These are phyloP conservation scores for Triticum turgidum DNA, from an alignment of 176 grass and related monocot genomes.

Conservation along the genomic window DNA sequence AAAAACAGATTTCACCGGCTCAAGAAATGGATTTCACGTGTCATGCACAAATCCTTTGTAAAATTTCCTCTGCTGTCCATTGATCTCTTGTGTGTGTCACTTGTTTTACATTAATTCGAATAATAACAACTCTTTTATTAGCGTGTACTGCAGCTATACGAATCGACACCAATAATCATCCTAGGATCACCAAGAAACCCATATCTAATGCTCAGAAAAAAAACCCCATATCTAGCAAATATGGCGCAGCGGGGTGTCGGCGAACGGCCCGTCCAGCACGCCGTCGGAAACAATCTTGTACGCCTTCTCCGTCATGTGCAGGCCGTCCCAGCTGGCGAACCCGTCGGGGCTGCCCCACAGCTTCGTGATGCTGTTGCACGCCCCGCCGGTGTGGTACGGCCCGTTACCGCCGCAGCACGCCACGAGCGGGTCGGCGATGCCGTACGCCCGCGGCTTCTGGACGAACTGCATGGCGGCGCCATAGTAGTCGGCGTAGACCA, in stretches of 20 bases:
- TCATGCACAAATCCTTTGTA: too few species aligned
- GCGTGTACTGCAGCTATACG: too few species aligned
- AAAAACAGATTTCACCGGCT: too few species aligned
- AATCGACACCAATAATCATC: too few species aligned
- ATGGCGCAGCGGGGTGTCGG: not conserved
- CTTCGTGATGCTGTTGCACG: not conserved
- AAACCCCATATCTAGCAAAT: not conserved
- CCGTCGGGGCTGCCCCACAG: not conserved
- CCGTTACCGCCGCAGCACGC: not conserved
- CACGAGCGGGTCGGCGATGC: constrained; percentile 11
- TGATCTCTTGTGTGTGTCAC: too few species aligned
- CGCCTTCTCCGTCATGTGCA: constrained; percentile 17
- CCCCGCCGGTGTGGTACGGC: not conserved
- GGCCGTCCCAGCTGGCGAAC: constrained; percentile 6
- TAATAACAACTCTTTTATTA: too few species aligned
- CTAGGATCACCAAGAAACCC: too few species aligned
- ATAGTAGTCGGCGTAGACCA: constrained; percentile 12
- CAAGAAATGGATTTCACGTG: too few species aligned
- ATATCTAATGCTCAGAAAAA: too few species aligned
- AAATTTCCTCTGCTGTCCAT: too few species aligned
- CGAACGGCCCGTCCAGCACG: not conserved
- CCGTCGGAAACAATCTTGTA: not conserved
- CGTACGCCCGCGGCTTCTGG: not conserved
- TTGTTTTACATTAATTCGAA: too few species aligned
- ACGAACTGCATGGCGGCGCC: constrained; percentile 15